Percentiles rank a stretch among this genome's conserved stretches.
Conservation (phyloP, 192 early-diverging fungal genomes). For the Coemansia asiatica region DNA sequence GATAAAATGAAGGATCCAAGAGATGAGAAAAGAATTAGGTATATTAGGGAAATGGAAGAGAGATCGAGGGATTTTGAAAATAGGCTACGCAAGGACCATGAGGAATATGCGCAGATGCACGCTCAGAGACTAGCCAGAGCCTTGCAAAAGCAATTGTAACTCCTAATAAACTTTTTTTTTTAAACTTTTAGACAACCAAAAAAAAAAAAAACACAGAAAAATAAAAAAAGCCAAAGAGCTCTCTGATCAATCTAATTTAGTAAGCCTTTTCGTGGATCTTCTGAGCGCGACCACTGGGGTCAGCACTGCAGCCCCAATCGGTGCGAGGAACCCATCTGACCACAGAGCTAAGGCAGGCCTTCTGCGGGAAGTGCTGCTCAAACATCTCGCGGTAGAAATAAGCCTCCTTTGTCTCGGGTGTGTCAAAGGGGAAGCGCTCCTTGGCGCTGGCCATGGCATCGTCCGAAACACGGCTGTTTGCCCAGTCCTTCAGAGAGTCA, state of each 20-base stretch:
- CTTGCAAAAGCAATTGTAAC: slow-evolving; percentile 10
- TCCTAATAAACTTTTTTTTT: background rate
- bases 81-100: slow-evolving; percentile 19
- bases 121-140: slow-evolving; percentile 24
- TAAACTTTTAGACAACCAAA: background rate
- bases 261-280: slow-evolving; percentile 71
- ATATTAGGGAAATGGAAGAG: slow-evolving; percentile 9
- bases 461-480: slow-evolving; percentile 72
- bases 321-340: slow-evolving; percentile 94
- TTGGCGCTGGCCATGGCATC: slow-evolving; percentile 68
- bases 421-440: slow-evolving; percentile 79
- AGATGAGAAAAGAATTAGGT: background rate
- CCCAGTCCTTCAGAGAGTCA: slow-evolving; percentile 83
- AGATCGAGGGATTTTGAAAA: slow-evolving; percentile 22
- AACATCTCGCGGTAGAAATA: slow-evolving; percentile 93
- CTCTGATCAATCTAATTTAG: slow-evolving; percentile 4
- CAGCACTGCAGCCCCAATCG: slow-evolving; percentile 98
- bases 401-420: slow-evolving; percentile 95
- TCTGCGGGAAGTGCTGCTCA: slow-evolving; percentile 91
- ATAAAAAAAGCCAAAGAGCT: slow-evolving; percentile 1
- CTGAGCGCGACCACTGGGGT: slow-evolving; percentile 97
- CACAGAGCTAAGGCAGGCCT: slow-evolving; percentile 84
- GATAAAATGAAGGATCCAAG: background rate
- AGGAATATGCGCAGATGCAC: slow-evolving; percentile 30
- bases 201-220: background rate